Base-by-base conservation (phyloP, 352 stramenopile genomes). In the Phytopythium montanum region DNA sequence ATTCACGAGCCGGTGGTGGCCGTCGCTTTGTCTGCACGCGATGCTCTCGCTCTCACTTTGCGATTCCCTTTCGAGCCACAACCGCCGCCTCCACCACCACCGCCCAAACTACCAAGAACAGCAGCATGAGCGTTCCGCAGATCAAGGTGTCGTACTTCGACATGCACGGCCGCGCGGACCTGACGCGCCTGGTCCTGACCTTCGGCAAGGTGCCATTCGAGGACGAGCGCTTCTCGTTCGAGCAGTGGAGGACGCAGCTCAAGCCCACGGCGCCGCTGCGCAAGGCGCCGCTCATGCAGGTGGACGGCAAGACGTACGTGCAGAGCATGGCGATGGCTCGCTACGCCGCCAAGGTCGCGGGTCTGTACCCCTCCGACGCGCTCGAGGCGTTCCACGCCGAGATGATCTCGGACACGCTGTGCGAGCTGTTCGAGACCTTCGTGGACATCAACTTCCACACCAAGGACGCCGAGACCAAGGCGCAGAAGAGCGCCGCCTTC, bases 301-400 rank as follows among this genome's bases (percentile, higher is more conserved):
- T 91, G 8, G 66, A 86, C 39, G 76, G 73, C 28, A 49, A 56
- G 16, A 64, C 51, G 14, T 85, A 76, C 62, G 44, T 65, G 33
- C 73, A 88, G 56, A 87, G 70, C 39, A 83, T 87, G 59, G 72
- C 75, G 19, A 84, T 88, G 56, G 69, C 67, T 12, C 68, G 72
- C 13, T 92, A 87, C 55, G 77, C 78, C 7, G 76, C 75, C 26
- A 77, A 67, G 36, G 53, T 88, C 14, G 50, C 31, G n/a, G 72
- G 74, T 23, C 54, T 87, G 9, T 88, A 84, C 68, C 76, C 78
- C 16, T 29, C 62, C 2, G 74, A 85, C 34, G 50, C 70, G 6
- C 28, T 75, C 1, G 56, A 82, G 38, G 69, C 57, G 5, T 69
- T 87, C 29, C 61, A 64, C 26, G 73, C 78, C 13, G 78, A 88